Percentiles rank a stretch among this genome's conserved stretches.
Evolutionary conservation across 805 yeast genomes (phyloP).

Genomic region (Kodamaea lidongshanica): DNA sequence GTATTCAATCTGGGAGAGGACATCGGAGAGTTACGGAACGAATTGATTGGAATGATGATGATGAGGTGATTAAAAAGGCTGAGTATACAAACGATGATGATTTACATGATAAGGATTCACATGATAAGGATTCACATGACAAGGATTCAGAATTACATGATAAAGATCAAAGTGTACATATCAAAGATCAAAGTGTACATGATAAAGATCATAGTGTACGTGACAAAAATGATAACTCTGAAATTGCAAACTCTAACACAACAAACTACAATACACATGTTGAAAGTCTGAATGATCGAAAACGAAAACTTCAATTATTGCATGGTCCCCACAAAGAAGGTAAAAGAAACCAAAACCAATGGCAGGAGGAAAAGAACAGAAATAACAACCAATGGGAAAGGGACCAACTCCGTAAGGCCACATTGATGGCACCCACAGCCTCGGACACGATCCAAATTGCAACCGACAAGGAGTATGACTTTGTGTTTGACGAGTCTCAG

Average conservation of each 20-base stretch:
- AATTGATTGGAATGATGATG: constrained; percentile 9
- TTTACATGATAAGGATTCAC: constrained; percentile 8
- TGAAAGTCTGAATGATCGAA: constrained; percentile 22
- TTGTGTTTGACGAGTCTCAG: constrained; percentile 66
- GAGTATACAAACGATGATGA: constrained; percentile 2
- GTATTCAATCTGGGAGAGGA: constrained; percentile 12
- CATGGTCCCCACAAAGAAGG: too few relatives aligned
- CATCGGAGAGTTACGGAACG: constrained; percentile 10
- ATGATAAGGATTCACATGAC: not conserved
- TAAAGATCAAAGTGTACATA: constrained; percentile 1
- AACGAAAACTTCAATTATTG: constrained; percentile 48
- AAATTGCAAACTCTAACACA: not conserved
- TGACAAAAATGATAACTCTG: not conserved
- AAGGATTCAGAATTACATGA: too few relatives aligned
- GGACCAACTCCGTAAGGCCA: constrained; percentile 43
- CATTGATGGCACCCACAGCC: constrained; percentile 18
- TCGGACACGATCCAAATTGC: constrained; percentile 39
- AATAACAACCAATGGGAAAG: constrained; percentile 46
- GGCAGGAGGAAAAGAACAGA: constrained; percentile 11
- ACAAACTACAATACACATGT: not conserved
- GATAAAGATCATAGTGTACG: not conserved
- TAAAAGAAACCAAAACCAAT: constrained; percentile 23
- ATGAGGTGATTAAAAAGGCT: constrained; percentile 3
- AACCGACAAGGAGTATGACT: constrained; percentile 53
- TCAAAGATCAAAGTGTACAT: not conserved